Evolutionary conservation across 108 stramenopile species (phyloP).

Genomic region (Seminavis robusta): DNA sequence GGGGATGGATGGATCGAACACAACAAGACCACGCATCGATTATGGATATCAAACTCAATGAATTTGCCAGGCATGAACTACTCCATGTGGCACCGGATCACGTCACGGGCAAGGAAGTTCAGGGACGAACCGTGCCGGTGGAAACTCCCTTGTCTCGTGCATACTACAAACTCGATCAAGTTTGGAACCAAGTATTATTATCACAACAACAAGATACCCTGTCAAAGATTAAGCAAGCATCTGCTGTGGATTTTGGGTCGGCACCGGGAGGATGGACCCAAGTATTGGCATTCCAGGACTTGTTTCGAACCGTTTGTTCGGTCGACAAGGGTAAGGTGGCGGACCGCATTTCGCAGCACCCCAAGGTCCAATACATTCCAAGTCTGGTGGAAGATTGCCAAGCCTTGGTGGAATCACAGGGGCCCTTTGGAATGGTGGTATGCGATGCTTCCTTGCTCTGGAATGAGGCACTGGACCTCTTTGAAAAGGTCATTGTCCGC

Average conservation of each 20-base stretch:
- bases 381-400: conserved; percentile 20
- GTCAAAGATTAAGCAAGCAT: conserved; percentile 10
- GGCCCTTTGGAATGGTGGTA: conserved; percentile 44
- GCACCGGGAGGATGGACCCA: conserved; percentile 63
- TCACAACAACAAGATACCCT: conserved; percentile 6
- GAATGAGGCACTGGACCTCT: conserved; percentile 16
- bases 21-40: conserved; percentile 19
- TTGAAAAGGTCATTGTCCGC: conserved; percentile 15
- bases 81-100: conserved; percentile 17
- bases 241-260: conserved; percentile 59
- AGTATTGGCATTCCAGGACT: conserved; percentile 24
- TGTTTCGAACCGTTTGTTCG: conserved; percentile 26
- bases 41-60: conserved; percentile 37
- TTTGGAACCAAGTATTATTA: conserved; percentile 10
- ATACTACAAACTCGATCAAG: conserved; percentile 51
- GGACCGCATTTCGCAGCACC: conserved; percentile 24
- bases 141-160: conserved; percentile 47
- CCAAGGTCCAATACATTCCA: conserved; percentile 33
- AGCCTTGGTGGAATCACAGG: conserved; percentile 16
- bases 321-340: conserved; percentile 44
- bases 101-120: conserved; percentile 19
- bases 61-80: conserved; percentile 41
- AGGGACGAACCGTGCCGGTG: not conserved
- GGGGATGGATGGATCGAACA: conserved; percentile 36
- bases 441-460: conserved; percentile 47